Evolutionary conservation across 768 basidiomycete species (phyloP).

Genomic region (Candolleomyces eurysporus): DNA sequence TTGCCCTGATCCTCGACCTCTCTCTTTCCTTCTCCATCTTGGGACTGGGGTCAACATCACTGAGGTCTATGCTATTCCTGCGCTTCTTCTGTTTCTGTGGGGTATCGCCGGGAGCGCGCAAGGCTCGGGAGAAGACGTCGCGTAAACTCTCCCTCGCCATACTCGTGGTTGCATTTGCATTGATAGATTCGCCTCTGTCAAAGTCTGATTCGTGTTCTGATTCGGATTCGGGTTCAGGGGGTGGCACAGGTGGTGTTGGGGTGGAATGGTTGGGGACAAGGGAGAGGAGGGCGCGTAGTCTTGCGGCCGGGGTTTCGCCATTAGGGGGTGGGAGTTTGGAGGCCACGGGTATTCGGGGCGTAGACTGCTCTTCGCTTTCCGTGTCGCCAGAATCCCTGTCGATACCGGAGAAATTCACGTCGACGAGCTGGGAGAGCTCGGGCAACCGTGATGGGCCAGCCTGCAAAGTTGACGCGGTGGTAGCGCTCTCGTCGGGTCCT

Average conservation of each 20-base stretch:
- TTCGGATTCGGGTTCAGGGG: slow-evolving; percentile 28
- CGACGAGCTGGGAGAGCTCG: slow-evolving; percentile 29
- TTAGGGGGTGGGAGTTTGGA: slow-evolving; percentile 17
- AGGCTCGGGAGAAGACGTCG: slow-evolving; percentile 63
- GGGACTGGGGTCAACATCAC: slow-evolving; percentile 59
- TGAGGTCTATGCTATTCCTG: slow-evolving; percentile 56
- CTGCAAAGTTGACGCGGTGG: slow-evolving; percentile 23
- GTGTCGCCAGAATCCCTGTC: slow-evolving; percentile 22
- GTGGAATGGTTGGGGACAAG: slow-evolving; percentile 39
- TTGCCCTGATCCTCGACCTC: slow-evolving; percentile 43
- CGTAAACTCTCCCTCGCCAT: slow-evolving; percentile 57
- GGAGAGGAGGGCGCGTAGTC: slow-evolving; percentile 60
- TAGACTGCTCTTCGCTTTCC: slow-evolving; percentile 32
- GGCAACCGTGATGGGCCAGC: slow-evolving; percentile 37
- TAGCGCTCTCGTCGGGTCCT: slow-evolving; percentile 21
- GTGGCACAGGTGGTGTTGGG: slow-evolving; percentile 19
- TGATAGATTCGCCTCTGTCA: slow-evolving; percentile 40
- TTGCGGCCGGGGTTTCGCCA: slow-evolving; percentile 52
- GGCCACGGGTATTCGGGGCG: slow-evolving; percentile 12
- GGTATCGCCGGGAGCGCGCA: slow-evolving; percentile 62
- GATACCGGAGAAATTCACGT: slow-evolving; percentile 24
- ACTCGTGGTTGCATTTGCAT: slow-evolving; percentile 33
- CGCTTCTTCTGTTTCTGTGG: slow-evolving; percentile 48
- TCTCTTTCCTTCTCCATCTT: slow-evolving; percentile 40
- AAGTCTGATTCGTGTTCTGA: slow-evolving; percentile 60